A percentile compares a stretch with the other conserved stretches of the same genome.
Conservation (phyloP, 768 basidiomycete genomes). For the Auricularia sp. region DNA sequence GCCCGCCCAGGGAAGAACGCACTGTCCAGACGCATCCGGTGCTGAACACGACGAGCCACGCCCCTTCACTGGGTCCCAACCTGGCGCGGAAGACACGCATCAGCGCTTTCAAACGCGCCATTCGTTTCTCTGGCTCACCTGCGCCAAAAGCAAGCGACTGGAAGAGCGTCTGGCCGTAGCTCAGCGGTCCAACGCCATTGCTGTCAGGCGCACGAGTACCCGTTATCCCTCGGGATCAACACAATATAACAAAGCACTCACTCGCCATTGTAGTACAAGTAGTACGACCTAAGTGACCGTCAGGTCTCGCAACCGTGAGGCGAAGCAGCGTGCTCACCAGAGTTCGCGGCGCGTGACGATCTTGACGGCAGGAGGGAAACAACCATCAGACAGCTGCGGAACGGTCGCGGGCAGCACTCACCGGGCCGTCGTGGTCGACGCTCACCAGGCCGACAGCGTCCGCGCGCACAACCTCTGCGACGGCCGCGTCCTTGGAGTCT, state of each 20-base stretch:
- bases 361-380: neutral
- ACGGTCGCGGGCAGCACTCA: neutral
- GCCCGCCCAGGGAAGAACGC: slow-evolving; percentile 67
- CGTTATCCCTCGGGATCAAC: neutral
- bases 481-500: neutral
- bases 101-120: too few relatives aligned
- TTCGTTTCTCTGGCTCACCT: neutral
- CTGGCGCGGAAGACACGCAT: slow-evolving; percentile 15
- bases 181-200: slow-evolving; percentile 12
- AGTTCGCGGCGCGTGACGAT: slow-evolving; percentile 1
- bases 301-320: neutral
- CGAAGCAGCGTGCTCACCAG: neutral
- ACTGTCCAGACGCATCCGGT: slow-evolving; percentile 52
- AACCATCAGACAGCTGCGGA: neutral
- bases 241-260: neutral
- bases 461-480: neutral
- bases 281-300: neutral
- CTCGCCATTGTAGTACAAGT: neutral
- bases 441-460: neutral
- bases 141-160: slow-evolving; percentile 61
- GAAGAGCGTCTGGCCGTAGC: slow-evolving; percentile 63
- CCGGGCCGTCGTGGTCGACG: slow-evolving; percentile 1
- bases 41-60: slow-evolving; percentile 59
- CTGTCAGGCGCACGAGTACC: neutral
- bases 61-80: slow-evolving; percentile 60